Conservation (phyloP, 1,284 basidiomycete species). For the Golubevia pallescens region DNA sequence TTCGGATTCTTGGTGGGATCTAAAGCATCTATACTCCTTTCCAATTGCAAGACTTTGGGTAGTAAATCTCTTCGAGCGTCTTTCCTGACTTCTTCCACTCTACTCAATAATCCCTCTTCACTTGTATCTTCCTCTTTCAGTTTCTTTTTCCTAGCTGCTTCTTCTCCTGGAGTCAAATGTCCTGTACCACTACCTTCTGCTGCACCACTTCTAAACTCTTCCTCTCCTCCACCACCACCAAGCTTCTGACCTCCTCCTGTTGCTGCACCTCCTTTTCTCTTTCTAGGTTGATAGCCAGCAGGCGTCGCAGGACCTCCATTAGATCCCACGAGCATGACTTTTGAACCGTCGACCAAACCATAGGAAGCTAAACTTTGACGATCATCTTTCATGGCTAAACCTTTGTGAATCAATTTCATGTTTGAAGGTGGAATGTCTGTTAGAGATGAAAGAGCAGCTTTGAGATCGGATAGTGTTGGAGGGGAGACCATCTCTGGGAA, state of each 20-base stretch:
- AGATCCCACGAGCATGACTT: conserved; percentile 41
- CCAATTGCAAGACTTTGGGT: conserved; percentile 44
- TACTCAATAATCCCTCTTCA: conserved; percentile 31
- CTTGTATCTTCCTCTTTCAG: conserved; percentile 15
- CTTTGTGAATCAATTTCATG: conserved; percentile 43
- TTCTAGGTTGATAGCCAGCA: conserved; percentile 25
- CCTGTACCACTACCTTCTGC: background rate
- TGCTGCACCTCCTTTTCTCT: conserved; percentile 14
- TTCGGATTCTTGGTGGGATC: too few relatives aligned
- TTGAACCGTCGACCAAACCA: conserved; percentile 41
- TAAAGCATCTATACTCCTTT: conserved; percentile 16
- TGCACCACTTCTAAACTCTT: background rate
- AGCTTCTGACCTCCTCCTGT: conserved; percentile 1
- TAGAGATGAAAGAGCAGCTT: conserved; percentile 39
- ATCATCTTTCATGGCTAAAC: conserved; percentile 52
- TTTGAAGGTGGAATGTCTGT: conserved; percentile 43
- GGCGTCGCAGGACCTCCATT: conserved; percentile 12
- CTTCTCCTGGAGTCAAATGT: conserved; percentile 15
- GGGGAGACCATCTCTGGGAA: conserved; percentile 24
- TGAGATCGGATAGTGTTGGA: conserved; percentile 41
- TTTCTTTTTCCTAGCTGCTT: conserved; percentile 10
- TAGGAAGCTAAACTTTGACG: conserved; percentile 37
- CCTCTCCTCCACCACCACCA: conserved; percentile 4
- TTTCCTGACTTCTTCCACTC: conserved; percentile 37
- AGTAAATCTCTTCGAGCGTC: conserved; percentile 28